Evolutionary conservation across 2,329 filamentous ascomycete genomes (phyloP), one percentile per base, ranked within the genome.

Genomic region (Huntiella moniliformis): DNA sequence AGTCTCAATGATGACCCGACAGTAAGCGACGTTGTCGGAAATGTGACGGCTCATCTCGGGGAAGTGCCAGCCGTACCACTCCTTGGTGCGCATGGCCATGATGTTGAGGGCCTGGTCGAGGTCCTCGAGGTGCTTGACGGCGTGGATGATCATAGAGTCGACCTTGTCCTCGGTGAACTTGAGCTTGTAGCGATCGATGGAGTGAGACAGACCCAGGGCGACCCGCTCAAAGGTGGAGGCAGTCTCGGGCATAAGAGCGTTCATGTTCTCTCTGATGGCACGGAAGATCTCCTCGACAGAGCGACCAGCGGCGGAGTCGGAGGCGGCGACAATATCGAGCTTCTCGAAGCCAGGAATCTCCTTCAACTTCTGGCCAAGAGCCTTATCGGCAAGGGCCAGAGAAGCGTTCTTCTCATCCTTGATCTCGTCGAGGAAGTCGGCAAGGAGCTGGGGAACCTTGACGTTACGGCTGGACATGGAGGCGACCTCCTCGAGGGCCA

Each of bases 21-120:
- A 79, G 61, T 94, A 98, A 53, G 87, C 87, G 52, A 94, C 68
- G 66, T 98, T 98, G 71, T 98, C 91, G 63, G 92, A 92, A 55
- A 95, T 73, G 58, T 96, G 94, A 67, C 87, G 88, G 58, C 84
- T 87, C 73, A 98, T 78, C 68, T 98, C 91, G 36, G 91, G 91
- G 70, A 96, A 98, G 66, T 96, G 91, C 91, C 91, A 98, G 57
- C 91, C 91, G 61, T 98, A 98, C 91, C 91, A 98, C 65, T 98
- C 91, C 77, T 96, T 96, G 51, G 95, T 86, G 62, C 91, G 75
- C 91, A 98, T 98, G 53, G 91, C 88, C 60, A 95, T 96, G 56
- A 84, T 91, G 70, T 98, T 98, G 53, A 98, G 71, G 65, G 98
- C 91, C 72, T 98, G 98, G 69, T 98, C 91, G 51, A 98, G 69